These are phyloP conservation scores for Akanthomyces uredinophilus DNA, from an alignment of 2,329 filamentous ascomycete species.

Conservation along the genomic window DNA sequence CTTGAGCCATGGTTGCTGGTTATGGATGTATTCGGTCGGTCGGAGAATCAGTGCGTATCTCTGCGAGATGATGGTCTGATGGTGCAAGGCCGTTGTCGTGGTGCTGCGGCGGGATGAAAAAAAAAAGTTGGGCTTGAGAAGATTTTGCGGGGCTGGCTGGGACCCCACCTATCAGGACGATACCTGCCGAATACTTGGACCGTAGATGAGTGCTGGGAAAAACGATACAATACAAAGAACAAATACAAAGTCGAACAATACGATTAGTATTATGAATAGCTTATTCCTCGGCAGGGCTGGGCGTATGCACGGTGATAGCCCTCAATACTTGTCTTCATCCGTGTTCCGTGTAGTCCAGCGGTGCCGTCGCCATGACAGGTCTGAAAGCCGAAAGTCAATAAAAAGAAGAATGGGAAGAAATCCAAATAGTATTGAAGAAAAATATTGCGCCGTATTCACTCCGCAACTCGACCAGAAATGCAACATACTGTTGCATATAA, in stretches of 20 bases:
- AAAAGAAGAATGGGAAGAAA: background rate
- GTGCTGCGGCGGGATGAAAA: background rate
- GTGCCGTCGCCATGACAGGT: background rate
- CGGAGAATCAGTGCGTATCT: background rate
- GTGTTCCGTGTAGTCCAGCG: background rate
- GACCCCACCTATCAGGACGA: background rate
- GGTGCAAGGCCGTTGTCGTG: background rate
- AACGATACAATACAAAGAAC: background rate
- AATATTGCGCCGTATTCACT: background rate
- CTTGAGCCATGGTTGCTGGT: slow-evolving; percentile 46
- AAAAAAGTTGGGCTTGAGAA: background rate
- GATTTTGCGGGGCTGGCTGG: background rate
- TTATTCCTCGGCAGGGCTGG: no score
- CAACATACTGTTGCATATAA: slow-evolving; percentile 7
- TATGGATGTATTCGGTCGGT: background rate
- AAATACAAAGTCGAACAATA: background rate
- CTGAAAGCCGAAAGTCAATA: background rate
- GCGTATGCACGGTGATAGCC: background rate
- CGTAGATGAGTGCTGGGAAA: no score
- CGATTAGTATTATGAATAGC: no score
- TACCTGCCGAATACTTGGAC: no score
- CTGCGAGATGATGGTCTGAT: background rate
- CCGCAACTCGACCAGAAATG: slow-evolving; percentile 3
- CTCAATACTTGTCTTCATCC: background rate
- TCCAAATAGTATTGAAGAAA: background rate